Base-by-base conservation (phyloP, 257 asterid species). In the Craterostigma plantagineum region DNA sequence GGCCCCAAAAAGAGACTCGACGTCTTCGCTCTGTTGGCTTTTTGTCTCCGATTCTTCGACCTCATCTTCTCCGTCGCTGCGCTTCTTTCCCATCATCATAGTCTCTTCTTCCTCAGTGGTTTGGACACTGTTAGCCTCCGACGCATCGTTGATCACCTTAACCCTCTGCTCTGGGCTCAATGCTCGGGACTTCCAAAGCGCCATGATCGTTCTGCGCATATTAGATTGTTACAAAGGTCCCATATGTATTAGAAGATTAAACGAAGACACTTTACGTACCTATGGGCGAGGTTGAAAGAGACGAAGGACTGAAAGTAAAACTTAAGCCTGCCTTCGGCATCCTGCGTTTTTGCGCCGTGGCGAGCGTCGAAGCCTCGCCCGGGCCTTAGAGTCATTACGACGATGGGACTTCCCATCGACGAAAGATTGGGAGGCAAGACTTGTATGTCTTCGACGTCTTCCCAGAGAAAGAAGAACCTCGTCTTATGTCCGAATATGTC, bases 401-500 rank as follows among this genome's bases (percentile, higher is more conserved):
- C 54, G 50, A 75, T 72, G 9, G 99, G 99, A 57, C 94, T 90
- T 37, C 96, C 99, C 93, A 90, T 90, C 38, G 99, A 90, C 36
- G 96, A 76, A 48, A 90, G 78, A 33, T 92, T 77, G 11, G 95
- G 93, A 53, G 96, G 81, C 48, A 75, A 63, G 33, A 75, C 81
- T 69, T 77, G 74, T 55, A 90, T 72, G 63, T 75, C 92, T 72
- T 90, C 99, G 40, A 83, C 83, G 58, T 83, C 99, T 69, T 83
- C 99, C 96, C 99, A 83, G 10, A 79, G 78, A 73, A 90, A 73
- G 82, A 77, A 90, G 63, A 90, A 90, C 56, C 71, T 83, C 0
- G 92, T 90, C 78, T 83, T 90, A 60, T 66, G 99, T 45, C 99
- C 95, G 57, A 90, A 90, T 44, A 90, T 64, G 73, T 90, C 95